Evolutionary conservation across 2,329 filamentous ascomycete species (phyloP).

Genomic region (Venturia oleaginea): DNA sequence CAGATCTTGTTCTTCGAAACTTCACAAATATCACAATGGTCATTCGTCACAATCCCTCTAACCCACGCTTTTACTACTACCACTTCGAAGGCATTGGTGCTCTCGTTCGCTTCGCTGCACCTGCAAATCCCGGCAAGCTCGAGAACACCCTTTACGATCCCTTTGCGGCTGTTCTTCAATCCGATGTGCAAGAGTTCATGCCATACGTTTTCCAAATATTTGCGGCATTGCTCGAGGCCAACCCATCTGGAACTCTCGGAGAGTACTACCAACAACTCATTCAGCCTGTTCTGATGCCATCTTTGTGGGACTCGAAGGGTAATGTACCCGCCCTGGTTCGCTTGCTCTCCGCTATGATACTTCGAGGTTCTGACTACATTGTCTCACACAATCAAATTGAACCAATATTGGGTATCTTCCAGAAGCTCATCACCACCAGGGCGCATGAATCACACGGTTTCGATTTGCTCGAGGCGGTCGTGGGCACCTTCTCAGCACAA

Average conservation of each 20-base stretch:
- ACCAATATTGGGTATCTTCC: conserved; percentile 88
- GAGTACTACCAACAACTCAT: conserved; percentile 74
- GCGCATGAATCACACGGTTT: conserved; percentile 80
- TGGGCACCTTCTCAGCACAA: conserved; percentile 63
- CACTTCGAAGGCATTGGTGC: conserved; percentile 93
- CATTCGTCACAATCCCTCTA: conserved; percentile 91
- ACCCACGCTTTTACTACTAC: conserved; percentile 97
- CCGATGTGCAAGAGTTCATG: conserved; percentile 86
- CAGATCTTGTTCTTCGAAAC: conserved; percentile 72
- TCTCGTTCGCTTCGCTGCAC: conserved; percentile 68
- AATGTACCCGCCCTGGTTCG: conserved; percentile 88
- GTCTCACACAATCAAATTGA: conserved; percentile 73
- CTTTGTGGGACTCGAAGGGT: conserved; percentile 82
- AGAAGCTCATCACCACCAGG: conserved; percentile 74
- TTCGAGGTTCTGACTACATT: conserved; percentile 64
- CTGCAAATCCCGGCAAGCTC: conserved; percentile 59
- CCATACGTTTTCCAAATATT: conserved; percentile 96
- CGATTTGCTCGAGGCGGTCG: conserved; percentile 76
- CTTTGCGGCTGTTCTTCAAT: conserved; percentile 69
- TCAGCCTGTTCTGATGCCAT: conserved; percentile 66
- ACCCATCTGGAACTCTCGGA: conserved; percentile 68
- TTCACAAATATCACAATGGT: conserved; percentile 83
- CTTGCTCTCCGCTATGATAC: conserved; percentile 74
- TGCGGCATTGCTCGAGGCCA: conserved; percentile 79
- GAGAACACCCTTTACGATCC: conserved; percentile 75